Percentiles rank a stretch among this genome's conserved stretches.
phyloP scores from a whole-genome alignment of 768 basidiomycete genomes.

The Cubamyces lactineus region DNA sequence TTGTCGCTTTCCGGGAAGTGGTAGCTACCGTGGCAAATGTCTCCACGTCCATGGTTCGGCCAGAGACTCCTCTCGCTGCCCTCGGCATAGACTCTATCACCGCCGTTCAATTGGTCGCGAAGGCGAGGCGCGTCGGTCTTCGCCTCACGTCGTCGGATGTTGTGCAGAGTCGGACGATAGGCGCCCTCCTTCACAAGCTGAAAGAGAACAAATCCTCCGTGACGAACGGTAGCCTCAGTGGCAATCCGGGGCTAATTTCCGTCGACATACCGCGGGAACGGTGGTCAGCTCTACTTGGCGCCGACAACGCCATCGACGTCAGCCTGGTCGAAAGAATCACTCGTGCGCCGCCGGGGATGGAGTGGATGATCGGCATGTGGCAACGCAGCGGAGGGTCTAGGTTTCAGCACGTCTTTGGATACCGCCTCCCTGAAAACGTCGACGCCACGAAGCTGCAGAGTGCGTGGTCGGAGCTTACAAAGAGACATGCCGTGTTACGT shows the following conservation, averaged over 20 bases:
- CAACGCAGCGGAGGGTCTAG: conserved; percentile 43
- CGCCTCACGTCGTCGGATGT: conserved; percentile 42
- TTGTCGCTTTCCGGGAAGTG: conserved; percentile 18
- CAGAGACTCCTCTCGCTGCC: conserved; percentile 41
- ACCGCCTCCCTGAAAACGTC: conserved; percentile 37
- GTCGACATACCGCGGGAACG: conserved; percentile 13
- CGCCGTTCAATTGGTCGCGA: conserved; percentile 48
- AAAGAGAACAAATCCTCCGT: not conserved
- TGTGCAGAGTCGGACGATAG: conserved; percentile 44
- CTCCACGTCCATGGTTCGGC: conserved; percentile 35
- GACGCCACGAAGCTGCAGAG: conserved; percentile 34
- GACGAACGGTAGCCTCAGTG: not conserved
- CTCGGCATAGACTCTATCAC: conserved; percentile 55
- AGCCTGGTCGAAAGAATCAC: conserved; percentile 28
- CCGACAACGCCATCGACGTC: not conserved
- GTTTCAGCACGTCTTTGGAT: conserved; percentile 50
- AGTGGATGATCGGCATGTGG: conserved; percentile 48
- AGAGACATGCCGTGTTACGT: conserved; percentile 44
- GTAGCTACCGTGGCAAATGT: conserved; percentile 33
- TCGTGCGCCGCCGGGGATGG: conserved; percentile 37
- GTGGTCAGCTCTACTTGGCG: conserved; percentile 3
- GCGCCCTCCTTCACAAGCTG: conserved; percentile 29
- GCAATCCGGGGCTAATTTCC: not conserved
- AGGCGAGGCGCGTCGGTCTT: conserved; percentile 43
- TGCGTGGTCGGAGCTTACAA: conserved; percentile 44